A percentile compares a stretch with the other conserved stretches of the same genome.
Conservation (phyloP, 1,284 basidiomycete genomes). For the Austropuccinia psidii region DNA sequence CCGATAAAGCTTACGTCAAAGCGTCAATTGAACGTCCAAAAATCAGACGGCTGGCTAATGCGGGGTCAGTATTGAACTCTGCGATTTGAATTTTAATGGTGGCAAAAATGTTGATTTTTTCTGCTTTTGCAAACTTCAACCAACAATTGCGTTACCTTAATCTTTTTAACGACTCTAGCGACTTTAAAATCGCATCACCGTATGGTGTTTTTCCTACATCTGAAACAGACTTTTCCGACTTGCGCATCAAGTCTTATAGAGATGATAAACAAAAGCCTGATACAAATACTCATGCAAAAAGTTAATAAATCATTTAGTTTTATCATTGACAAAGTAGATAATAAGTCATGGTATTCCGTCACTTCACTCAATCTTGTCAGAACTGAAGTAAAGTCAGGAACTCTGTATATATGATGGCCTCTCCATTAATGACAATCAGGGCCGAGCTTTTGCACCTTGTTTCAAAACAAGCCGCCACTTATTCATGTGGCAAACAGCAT, state of each 20-base stretch:
- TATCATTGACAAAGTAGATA: neutral
- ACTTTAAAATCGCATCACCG: slow-evolving; percentile 45
- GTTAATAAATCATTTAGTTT: neutral
- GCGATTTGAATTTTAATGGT: too few species aligned
- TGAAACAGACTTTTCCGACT: slow-evolving; percentile 43
- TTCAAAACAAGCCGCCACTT: too few species aligned
- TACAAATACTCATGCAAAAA: neutral
- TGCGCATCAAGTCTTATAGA: slow-evolving; percentile 42
- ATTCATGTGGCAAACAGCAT: too few species aligned
- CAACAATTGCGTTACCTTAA: too few species aligned
- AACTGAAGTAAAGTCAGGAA: too few species aligned
- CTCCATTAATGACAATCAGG: too few species aligned
- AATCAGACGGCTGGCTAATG: slow-evolving; percentile 25
- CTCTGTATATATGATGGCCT: too few species aligned
- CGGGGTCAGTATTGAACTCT: neutral
- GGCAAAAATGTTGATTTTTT: too few species aligned
- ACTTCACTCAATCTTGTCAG: too few species aligned
- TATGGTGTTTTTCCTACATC: slow-evolving; percentile 41
- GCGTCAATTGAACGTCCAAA: slow-evolving; percentile 5
- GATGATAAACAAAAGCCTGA: neutral
- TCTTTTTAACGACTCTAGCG: slow-evolving; percentile 33
- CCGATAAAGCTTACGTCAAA: slow-evolving; percentile 27
- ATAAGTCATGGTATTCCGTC: too few species aligned
- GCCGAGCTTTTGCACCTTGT: too few species aligned
- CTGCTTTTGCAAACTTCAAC: neutral